Conservation (phyloP, 805 yeast genomes). For the Yarrowia keelungensis region DNA sequence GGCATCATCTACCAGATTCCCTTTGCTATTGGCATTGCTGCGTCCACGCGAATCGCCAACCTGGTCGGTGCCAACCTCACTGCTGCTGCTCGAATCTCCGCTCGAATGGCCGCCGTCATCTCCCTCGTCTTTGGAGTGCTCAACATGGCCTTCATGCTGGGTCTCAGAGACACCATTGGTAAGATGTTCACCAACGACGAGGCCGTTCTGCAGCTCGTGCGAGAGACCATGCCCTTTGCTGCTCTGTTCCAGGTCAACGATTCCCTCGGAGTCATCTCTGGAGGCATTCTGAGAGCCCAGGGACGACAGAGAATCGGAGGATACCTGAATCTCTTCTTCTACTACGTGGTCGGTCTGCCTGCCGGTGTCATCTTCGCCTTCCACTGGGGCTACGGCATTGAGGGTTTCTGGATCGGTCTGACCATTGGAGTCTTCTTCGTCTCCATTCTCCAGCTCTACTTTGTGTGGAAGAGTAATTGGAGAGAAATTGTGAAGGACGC, state of each 20-base stretch:
- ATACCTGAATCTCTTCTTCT: slow-evolving; percentile 67
- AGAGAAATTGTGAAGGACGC: slow-evolving; percentile 58
- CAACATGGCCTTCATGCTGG: slow-evolving; percentile 52
- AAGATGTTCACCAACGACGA: slow-evolving; percentile 66
- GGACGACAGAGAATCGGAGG: slow-evolving; percentile 81
- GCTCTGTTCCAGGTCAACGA: slow-evolving; percentile 73
- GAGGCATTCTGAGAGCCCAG: slow-evolving; percentile 76
- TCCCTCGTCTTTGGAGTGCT: slow-evolving; percentile 49
- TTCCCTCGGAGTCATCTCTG: slow-evolving; percentile 72
- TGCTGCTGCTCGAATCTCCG: slow-evolving; percentile 49
- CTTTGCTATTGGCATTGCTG: slow-evolving; percentile 72
- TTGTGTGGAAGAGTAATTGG: slow-evolving; percentile 62
- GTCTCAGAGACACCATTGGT: slow-evolving; percentile 60
- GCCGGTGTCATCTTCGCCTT: slow-evolving; percentile 68
- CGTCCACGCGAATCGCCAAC: slow-evolving; percentile 74
- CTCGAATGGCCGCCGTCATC: slow-evolving; percentile 53
- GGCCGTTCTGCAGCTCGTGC: slow-evolving; percentile 61
- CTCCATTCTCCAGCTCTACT: slow-evolving; percentile 58
- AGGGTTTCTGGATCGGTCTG: slow-evolving; percentile 78
- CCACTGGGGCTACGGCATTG: slow-evolving; percentile 55
- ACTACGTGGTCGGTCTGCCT: slow-evolving; percentile 66
- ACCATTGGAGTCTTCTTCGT: slow-evolving; percentile 66
- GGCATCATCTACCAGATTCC: slow-evolving; percentile 73
- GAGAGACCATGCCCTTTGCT: slow-evolving; percentile 65
- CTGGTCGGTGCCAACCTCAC: slow-evolving; percentile 60